Evolutionary conservation across 768 basidiomycete genomes (phyloP).

Genomic region (Auricularia sp.): DNA sequence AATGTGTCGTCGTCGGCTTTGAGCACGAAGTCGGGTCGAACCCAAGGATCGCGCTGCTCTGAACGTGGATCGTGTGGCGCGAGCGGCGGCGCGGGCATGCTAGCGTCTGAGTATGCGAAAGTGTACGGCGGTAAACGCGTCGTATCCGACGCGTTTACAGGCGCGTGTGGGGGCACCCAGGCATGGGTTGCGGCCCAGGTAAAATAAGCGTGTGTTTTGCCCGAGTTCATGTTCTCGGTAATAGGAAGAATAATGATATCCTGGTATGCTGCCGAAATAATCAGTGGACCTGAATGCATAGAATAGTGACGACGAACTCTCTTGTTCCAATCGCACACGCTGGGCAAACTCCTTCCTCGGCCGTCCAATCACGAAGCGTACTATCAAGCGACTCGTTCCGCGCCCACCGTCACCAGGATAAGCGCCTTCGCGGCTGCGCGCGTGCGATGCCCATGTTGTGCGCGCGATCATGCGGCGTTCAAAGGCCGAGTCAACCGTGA

Average conservation of each 20-base stretch:
- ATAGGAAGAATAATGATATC: slow-evolving; percentile 80
- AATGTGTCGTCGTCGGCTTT: slow-evolving; percentile 96
- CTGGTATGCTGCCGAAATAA: slow-evolving; percentile 50
- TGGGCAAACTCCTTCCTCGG: slow-evolving; percentile 73
- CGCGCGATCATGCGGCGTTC: slow-evolving; percentile 83
- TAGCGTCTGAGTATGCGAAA: slow-evolving; percentile 60
- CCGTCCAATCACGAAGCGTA: slow-evolving; percentile 83
- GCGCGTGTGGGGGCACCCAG: slow-evolving; percentile 75
- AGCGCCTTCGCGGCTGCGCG: slow-evolving; percentile 65
- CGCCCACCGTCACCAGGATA: slow-evolving; percentile 55
- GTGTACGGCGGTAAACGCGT: slow-evolving; percentile 27
- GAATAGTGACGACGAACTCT: slow-evolving; percentile 48
- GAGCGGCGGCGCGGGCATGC: slow-evolving; percentile 45
- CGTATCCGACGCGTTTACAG: slow-evolving; percentile 29
- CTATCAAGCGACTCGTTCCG: slow-evolving; percentile 74
- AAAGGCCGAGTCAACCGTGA: slow-evolving; percentile 75
- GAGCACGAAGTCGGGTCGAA: slow-evolving; percentile 81
- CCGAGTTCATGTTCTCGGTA: slow-evolving; percentile 91
- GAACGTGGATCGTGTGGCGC: slow-evolving; percentile 61
- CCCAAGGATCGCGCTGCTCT: slow-evolving; percentile 55
- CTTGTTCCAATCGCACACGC: slow-evolving; percentile 78
- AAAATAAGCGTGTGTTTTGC: slow-evolving; percentile 88
- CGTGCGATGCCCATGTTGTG: slow-evolving; percentile 82
- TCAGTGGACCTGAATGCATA: background rate
- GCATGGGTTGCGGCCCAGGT: slow-evolving; percentile 86